Evolutionary conservation across 1,284 basidiomycete genomes (phyloP).

Genomic region (Phlebopus sp.): DNA sequence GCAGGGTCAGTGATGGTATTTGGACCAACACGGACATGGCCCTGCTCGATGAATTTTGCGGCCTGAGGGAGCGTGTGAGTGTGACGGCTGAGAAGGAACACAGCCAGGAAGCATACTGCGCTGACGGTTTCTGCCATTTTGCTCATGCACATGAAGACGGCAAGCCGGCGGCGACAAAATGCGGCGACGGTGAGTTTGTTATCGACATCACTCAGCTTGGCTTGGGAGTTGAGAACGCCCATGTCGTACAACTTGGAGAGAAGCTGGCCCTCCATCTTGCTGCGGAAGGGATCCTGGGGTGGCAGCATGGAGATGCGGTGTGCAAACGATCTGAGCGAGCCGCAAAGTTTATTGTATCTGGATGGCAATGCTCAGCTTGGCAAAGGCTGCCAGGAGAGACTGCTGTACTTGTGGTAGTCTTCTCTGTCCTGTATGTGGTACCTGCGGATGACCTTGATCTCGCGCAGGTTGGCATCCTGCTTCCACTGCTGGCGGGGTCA

Average conservation of each 20-base stretch:
- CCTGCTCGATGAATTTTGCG: slow-evolving; percentile 96
- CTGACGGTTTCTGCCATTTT: slow-evolving; percentile 98
- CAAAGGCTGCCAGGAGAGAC: slow-evolving; percentile 8
- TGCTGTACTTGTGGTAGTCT: slow-evolving; percentile 86
- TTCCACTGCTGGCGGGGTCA: slow-evolving; percentile 72
- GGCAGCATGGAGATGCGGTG: slow-evolving; percentile 89
- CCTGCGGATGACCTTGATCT: slow-evolving; percentile 92
- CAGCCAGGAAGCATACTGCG: slow-evolving; percentile 58
- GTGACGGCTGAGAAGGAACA: slow-evolving; percentile 5
- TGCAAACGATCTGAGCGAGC: slow-evolving; percentile 81
- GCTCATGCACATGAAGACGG: slow-evolving; percentile 88
- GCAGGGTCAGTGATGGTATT: slow-evolving; percentile 97
- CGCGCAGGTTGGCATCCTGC: slow-evolving; percentile 88
- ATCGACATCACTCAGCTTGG: slow-evolving; percentile 89
- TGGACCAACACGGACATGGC: slow-evolving; percentile 95
- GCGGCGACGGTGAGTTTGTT: slow-evolving; percentile 95
- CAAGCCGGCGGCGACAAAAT: slow-evolving; percentile 88
- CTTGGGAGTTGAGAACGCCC: slow-evolving; percentile 80
- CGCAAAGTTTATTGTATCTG: slow-evolving; percentile 96
- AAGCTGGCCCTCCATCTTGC: slow-evolving; percentile 82
- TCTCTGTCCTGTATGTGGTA: slow-evolving; percentile 95
- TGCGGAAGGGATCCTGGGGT: slow-evolving; percentile 85
- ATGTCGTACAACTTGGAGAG: slow-evolving; percentile 97
- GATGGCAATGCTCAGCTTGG: slow-evolving; percentile 9
- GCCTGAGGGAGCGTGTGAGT: slow-evolving; percentile 52